Evolutionary conservation across 2,329 filamentous ascomycete species (phyloP).

Genomic region (Drechslerella coelobrocha): DNA sequence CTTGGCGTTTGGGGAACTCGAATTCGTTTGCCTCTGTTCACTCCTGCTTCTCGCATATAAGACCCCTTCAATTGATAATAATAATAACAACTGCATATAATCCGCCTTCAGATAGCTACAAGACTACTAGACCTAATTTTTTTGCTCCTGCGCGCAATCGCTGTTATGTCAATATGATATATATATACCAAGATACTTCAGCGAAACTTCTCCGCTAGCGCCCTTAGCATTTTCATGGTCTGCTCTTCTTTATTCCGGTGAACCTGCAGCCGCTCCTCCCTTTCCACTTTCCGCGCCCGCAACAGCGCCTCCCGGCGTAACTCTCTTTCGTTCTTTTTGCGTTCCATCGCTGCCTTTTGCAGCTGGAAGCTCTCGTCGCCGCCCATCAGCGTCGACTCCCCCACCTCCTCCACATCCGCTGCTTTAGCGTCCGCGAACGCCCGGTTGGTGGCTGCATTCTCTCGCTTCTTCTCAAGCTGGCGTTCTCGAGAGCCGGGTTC

Average conservation of each 20-base stretch:
- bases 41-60: neutral
- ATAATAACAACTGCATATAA: neutral
- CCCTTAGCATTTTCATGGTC: slow-evolving; percentile 81
- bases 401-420: slow-evolving; percentile 70
- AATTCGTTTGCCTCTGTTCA: neutral
- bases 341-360: slow-evolving; percentile 69
- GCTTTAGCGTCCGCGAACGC: slow-evolving; percentile 71
- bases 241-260: slow-evolving; percentile 79
- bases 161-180: neutral
- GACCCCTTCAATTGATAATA: neutral
- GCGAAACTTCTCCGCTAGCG: slow-evolving; percentile 81
- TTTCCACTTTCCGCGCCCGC: slow-evolving; percentile 76
- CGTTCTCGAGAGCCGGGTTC: slow-evolving; percentile 83
- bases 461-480: slow-evolving; percentile 81
- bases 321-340: slow-evolving; percentile 83
- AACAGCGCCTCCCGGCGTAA: slow-evolving; percentile 79
- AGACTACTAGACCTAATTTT: neutral
- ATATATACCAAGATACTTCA: slow-evolving; percentile 56
- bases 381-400: slow-evolving; percentile 76
- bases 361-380: slow-evolving; percentile 71
- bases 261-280: slow-evolving; percentile 75
- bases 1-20: neutral
- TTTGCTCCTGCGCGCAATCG: neutral
- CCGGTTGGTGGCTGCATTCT: slow-evolving; percentile 74
- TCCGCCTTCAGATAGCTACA: neutral